A percentile compares a stretch with the other conserved stretches of the same genome.
phyloP scores from a whole-genome alignment of 2,329 filamentous ascomycete species.

The Diaporthe sp. region DNA sequence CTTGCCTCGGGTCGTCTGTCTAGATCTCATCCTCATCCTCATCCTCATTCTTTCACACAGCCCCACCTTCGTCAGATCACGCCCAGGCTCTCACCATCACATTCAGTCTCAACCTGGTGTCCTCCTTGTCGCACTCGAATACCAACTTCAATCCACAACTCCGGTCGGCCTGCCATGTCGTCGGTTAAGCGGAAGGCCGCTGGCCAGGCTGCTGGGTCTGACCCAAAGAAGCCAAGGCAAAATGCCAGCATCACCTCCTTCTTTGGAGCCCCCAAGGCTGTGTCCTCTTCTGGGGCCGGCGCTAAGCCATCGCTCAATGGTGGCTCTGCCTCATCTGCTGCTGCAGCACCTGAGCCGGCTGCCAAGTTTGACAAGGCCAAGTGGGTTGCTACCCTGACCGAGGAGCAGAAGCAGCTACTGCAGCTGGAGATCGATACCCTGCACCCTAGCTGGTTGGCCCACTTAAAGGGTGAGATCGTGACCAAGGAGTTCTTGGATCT shows the following conservation, averaged over 20 bases:
- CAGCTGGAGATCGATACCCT: conserved; percentile 93
- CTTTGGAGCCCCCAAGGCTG: conserved; percentile 79
- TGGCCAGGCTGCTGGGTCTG: conserved; percentile 59
- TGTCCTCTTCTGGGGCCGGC: conserved; percentile 47
- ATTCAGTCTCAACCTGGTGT: conserved; percentile 6
- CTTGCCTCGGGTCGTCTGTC: background rate
- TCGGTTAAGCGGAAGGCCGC: conserved; percentile 78
- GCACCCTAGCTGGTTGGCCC: conserved; percentile 90
- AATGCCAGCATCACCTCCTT: conserved; percentile 90
- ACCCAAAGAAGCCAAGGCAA: conserved; percentile 79
- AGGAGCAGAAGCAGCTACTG: conserved; percentile 86
- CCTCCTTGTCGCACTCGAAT: background rate
- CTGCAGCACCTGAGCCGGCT: conserved; percentile 49
- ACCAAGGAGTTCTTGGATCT: conserved; percentile 86
- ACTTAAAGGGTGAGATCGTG: conserved; percentile 88
- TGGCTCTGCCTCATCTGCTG: conserved; percentile 43
- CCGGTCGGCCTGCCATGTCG: conserved; percentile 57
- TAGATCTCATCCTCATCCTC: background rate
- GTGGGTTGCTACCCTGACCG: conserved; percentile 85
- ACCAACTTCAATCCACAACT: background rate
- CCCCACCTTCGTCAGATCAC: conserved; percentile 5
- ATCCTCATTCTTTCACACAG: background rate
- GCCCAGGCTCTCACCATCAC: background rate
- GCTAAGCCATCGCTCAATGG: conserved; percentile 38
- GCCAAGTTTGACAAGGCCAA: conserved; percentile 87